Conservation (phyloP, 23 red algal genomes). For the Agarophyton chilense region DNA sequence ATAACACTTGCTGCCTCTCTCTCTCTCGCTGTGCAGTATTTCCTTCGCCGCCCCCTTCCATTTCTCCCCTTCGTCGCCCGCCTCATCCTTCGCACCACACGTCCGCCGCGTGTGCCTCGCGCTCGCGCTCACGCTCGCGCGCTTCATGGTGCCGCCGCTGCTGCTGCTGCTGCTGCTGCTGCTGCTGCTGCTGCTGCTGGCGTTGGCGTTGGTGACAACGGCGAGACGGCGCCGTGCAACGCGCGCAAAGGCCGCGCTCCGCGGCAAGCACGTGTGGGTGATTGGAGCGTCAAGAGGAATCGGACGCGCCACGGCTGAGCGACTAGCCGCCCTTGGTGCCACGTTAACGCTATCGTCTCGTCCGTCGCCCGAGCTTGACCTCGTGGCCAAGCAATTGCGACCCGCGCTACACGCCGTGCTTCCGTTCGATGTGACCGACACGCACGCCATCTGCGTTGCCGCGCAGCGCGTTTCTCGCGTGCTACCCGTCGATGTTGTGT, state of each 20-base stretch:
- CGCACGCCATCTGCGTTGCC: not conserved
- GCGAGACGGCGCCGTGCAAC: not conserved
- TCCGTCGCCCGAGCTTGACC: not conserved
- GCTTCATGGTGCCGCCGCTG: too few relatives aligned
- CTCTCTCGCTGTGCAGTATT: too few relatives aligned
- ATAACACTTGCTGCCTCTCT: too few relatives aligned
- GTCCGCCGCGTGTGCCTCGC: too few relatives aligned
- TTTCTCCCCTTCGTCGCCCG: too few relatives aligned
- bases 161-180: too few relatives aligned
- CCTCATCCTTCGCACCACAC: too few relatives aligned
- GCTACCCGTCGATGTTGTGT: conserved; percentile 66
- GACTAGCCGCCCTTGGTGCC: conserved; percentile 16
- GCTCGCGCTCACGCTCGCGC: too few relatives aligned
- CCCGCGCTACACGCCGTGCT: not conserved
- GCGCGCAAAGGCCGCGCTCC: not conserved
- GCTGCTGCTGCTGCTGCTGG: too few relatives aligned
- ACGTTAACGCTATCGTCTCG: conserved; percentile 31
- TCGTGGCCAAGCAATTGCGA: not conserved
- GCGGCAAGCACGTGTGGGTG: conserved; percentile 80
- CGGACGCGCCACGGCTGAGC: conserved; percentile 44
- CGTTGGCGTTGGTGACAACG: too few relatives aligned
- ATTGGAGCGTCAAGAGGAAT: conserved; percentile 77
- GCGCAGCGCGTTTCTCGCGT: not conserved
- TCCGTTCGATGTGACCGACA: conserved; percentile 17
- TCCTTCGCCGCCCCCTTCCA: too few relatives aligned